Evolutionary conservation across 108 stramenopile species (phyloP), one percentile per base, ranked within the genome.

Genomic region (Schizochytrium sp.): DNA sequence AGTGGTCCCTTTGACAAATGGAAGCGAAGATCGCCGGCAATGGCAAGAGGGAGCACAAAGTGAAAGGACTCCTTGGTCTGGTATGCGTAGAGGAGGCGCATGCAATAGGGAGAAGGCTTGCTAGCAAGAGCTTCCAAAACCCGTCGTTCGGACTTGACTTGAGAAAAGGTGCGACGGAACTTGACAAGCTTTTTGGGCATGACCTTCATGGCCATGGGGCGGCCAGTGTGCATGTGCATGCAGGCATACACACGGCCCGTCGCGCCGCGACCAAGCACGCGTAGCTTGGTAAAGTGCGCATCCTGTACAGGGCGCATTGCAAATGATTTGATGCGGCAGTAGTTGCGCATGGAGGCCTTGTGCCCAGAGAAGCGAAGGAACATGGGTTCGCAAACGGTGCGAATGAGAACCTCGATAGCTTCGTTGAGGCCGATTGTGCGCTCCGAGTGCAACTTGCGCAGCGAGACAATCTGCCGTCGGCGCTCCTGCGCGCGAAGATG

Each of bases 41-140:
- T 92, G 34, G 89, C 72, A 3, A 93, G 89, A 12, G 89, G 87
- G 28, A 93, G 91, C 51, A 91, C 92, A 44, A 93, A 88, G 23
- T 92, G 91, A 44, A 90, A 91, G 72, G 89, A 25, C 34, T 43
- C 57, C 53, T 91, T 87, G 3, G 93, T 93, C 69, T 93, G 93
- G 91, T 92, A 92, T 28, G 93, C 91, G 69, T 92, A 93, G 76
- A 91, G 87, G 87, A 93, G 88, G 28, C 90, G 89, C 45, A 93
- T 59, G 53, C 92, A 89, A 89, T 91, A 93, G 14, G 93, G 92
- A 47, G 63, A 91, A 18, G 88, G 92, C 92, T 19, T 83, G 25
- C 71, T 90, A 59, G 63, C 76, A 8, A 92, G 92, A 48, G 91
- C 92, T 57, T 88, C 88, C 21, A 44, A 58, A 19, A 45, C 57